Evolutionary conservation across 129 eudicot genomes (phyloP).

Genomic region (Erigeron canadensis): DNA sequence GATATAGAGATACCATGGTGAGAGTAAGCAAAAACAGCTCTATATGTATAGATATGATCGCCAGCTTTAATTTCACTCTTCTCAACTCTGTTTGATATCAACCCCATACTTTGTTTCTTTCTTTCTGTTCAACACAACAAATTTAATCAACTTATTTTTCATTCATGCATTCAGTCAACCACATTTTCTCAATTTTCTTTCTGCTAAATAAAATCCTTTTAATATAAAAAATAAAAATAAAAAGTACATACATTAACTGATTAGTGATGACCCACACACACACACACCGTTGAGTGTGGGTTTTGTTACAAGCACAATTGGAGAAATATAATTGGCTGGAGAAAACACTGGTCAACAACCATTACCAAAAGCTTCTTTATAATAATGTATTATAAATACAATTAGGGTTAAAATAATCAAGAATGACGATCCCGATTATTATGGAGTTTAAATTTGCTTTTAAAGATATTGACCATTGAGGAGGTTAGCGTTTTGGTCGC

Average conservation of each 20-base stretch:
- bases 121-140: neutral
- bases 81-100: conserved; percentile 79
- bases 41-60: conserved; percentile 93
- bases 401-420: conserved; percentile 26
- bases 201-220: too few species aligned
- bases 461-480: neutral
- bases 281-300: conserved; percentile 24
- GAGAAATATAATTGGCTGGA: conserved; percentile 48
- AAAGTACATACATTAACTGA: too few species aligned
- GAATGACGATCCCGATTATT: conserved; percentile 21
- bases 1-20: conserved; percentile 66
- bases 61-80: conserved; percentile 78
- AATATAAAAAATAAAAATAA: too few species aligned
- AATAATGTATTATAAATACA: neutral
- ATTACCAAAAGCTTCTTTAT: conserved; percentile 22
- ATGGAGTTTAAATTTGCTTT: neutral
- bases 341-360: conserved; percentile 37
- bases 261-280: conserved; percentile 2
- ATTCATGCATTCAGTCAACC: conserved; percentile 21
- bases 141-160: neutral
- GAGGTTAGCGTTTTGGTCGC: neutral
- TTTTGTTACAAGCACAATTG: conserved; percentile 28
- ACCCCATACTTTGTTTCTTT: conserved; percentile 61
- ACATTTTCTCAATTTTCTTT: neutral
- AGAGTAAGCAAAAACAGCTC: conserved; percentile 94